Base-by-base conservation (phyloP, 768 basidiomycete species). In the Candolleomyces eurysporus region DNA sequence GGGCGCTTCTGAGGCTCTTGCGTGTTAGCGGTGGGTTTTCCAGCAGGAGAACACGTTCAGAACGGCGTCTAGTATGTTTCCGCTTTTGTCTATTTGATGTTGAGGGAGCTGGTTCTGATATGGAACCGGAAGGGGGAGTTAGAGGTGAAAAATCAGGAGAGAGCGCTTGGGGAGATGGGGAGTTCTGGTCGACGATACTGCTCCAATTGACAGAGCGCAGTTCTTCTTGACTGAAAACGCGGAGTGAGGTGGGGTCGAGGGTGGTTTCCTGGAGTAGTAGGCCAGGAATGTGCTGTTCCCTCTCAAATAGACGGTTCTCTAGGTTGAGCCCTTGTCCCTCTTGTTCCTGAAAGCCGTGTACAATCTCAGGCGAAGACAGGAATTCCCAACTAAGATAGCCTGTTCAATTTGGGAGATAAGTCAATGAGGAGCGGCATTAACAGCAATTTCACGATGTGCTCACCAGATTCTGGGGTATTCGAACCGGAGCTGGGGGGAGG, bases 141-240 rank as follows among this genome's bases (percentile, higher is more conserved):
- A 13, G 39, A 30, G 9, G 54, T 42, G 40, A 40, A 22, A 14
- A 5, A 46, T 22, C 31, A 36, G n/a, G 40, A 19, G 45, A 56
- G 16, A 56, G 54, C 14, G 31, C 9, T 13, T 54, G 26, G 36
- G 22, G n/a, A 14, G 54, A 56, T 14, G 54, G 40, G 6, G 54
- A 56, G 40, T 21, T 56, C 11, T 17, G 54, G 54, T 56, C 54
- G n/a, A 56, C n/a, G 10, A 56, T 39, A 21, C 54, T 56, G 36
- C 42, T 43, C 31, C 8, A 36, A 36, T 22, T 17, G 19, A 56
- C 40, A 14, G 4, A 30, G 36, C 4, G 39, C 7, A 40, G 39
- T n/a, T 56, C 54, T 10, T 30, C 36, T 17, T 40, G 21, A n/a
- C 22, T 30, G 54, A 56, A 56, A 14, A n/a, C 26, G 17, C 14